Evolutionary conservation across 805 yeast genomes (phyloP), one percentile per base, ranked within the genome.

Genomic region (Naumovozyma castellii): DNA sequence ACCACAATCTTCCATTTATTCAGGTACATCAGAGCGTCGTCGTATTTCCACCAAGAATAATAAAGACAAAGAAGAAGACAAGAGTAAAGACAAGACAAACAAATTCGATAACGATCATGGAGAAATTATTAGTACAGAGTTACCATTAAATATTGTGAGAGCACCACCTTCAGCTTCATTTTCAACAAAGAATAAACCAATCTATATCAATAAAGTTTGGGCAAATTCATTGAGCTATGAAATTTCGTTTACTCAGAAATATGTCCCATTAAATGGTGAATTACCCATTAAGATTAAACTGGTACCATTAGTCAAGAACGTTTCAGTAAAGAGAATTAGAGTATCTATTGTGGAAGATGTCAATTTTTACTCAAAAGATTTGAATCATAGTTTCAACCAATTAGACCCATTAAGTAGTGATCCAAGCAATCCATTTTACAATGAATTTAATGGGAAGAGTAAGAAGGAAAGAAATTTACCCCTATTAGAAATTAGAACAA

Each of bases 201-300:
- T 84, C 14, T 82, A 78, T 56, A 85, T 84, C 28, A 81, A 80
- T 54, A 69, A 84, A 45, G 69, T 77, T 1, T 84, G 92, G 92
- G 76, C 77, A 48, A 79, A 81, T 40, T 58, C 85, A 0, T 59
- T 84, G 29, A 76, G 77, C 41, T 84, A 84, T 58, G 81, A 81
- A 46, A 70, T 84, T 13, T 73, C 86, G 0, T 71, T 84, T 43
- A 87, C 88, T 0, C 71, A 71, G 42, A 84, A 83, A 51, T 83
- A 69, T 56, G 75, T 82, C 9, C 68, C 83, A 1, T 60, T 83
- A 36, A 82, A 83, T 2, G 69, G 77, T 10, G 76, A 72, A 65
- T 62, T 63, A 51, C 83, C 61, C 18, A 64, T 84, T 16, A 79
- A 75, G 50, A 69, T 84, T 49, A 81, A 79, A 53, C 64, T 84